Evolutionary conservation across 768 basidiomycete species (phyloP), one percentile per base, ranked within the genome.

Genomic region (Termitomyces bulborhizus): DNA sequence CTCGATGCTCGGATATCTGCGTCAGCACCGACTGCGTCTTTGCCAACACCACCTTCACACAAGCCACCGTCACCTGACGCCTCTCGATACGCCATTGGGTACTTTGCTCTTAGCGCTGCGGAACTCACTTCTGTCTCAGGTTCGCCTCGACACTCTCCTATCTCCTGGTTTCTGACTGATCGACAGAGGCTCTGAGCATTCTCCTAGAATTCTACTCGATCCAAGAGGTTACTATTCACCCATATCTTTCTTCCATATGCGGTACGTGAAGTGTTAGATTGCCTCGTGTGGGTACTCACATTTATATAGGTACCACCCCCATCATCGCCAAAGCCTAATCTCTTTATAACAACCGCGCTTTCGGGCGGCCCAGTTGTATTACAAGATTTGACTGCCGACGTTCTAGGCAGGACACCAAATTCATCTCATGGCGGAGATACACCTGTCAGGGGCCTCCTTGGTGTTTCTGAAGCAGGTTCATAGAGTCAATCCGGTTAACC

Each of bases 21-120:
- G 27, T 77, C 85, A 39, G 79, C 87, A 2, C 86, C 89, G 24
- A 84, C 87, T 15, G 78, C 86, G 44, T 88, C 88, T 21, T 76
- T 92, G 59, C 90, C 87, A 48, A 91, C 88, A 6, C 90, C 90
- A 34, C 90, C 90, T 24, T 84, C 88, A 24, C 81, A 89, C 62
- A 85, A 89, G 60, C 80, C 86, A 16, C 74, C 81, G 37, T 87
- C 85, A 37, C 86, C 88, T 48, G 85, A 88, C 63, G 80, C 81
- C 18, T 79, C 82, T 40, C 78, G 87, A 56, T 82, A 83, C 63
- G 85, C 80, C 8, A 71, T 89, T 43, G 84, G 88, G 59, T 75
- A 83, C 63, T 88, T 86, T 63, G 76, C 77, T 12, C 79, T 92
- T 56, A 78, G 72, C 51, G 81, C 85, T 55, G 62, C 69, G 32